Conservation (phyloP, 176 grass and related monocot species). For the Thalia dealbata region DNA sequence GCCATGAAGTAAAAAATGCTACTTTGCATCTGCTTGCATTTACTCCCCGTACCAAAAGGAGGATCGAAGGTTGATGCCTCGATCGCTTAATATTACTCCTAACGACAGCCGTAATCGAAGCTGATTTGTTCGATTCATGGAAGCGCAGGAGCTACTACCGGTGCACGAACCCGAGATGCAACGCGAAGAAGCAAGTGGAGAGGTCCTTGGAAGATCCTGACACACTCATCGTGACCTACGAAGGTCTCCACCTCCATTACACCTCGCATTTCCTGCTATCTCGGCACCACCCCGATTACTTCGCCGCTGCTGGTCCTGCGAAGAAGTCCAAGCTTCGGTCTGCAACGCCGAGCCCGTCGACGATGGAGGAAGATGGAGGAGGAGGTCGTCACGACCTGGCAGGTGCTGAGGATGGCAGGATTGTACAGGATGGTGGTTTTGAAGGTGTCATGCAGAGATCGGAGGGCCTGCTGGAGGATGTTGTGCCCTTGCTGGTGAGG, state of each 20-base stretch:
- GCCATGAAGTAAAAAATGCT: no score
- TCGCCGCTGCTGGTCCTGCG: not conserved
- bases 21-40: no score
- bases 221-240: slow-evolving; percentile 2
- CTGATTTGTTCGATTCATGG: not conserved
- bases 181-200: slow-evolving; percentile 18
- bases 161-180: slow-evolving; percentile 6
- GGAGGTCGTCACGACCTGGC: not conserved
- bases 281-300: not conserved
- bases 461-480: slow-evolving; percentile 12
- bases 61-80: no score
- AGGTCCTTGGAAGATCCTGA: slow-evolving; percentile 14
- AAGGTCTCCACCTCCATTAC: slow-evolving; percentile 16
- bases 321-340: not conserved
- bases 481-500: slow-evolving; percentile 7
- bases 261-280: not conserved
- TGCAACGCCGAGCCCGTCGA: no score
- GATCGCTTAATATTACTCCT: no score
- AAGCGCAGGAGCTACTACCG: slow-evolving; percentile 12
- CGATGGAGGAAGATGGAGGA: not conserved
- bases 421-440: not conserved
- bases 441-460: not conserved
- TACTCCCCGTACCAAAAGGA: no score
- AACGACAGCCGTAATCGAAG: not conserved
- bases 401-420: not conserved